Evolutionary conservation across 139 green algal genomes (phyloP), one percentile per base, ranked within the genome.

Genomic region (Volvox africanus): DNA sequence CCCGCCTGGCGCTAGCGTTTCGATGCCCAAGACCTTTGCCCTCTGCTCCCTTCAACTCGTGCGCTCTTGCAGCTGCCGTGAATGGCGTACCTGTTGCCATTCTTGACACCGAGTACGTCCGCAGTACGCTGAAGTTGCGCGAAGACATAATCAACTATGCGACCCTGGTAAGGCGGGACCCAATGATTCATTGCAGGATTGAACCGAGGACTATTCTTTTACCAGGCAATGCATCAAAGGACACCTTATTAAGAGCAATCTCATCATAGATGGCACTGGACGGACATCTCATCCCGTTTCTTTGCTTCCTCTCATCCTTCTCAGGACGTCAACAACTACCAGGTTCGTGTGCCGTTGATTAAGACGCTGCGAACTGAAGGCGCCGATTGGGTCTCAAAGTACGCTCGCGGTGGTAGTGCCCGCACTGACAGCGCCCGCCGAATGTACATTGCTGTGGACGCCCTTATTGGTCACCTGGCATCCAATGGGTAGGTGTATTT

Each of bases 371-470:
- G 94, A 61, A 36, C 28, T 0, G 92, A 96, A 14, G 90, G 84
- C 32, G 44, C 65, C 0, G 73, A 87, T 33, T 96, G 94, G 87
- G 94, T 95, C 37, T 92, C 77, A 90, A 94, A 94, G 88, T 96
- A 96, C 61, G 94, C 94, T 11, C 92, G 94, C 13, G 94, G 94
- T 18, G 94, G 94, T 62, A 94, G 89, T 73, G 94, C 91, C 0
- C 86, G 93, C 44, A 88, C 65, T 11, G 88, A 94, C 44, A 91
- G 67, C 30, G 94, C 94, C 1, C 93, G 94, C 26, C 88, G 88
- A 44, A 94, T 93, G 86, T 95, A 96, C 86, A 93, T 94, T 20
- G 94, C 93, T 32, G 93, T 95, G 1, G 94, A 96, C 35, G 87
- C 90, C 3, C 80, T 96, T 22, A 83, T 93, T 24, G 94, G 94